Base-by-base conservation (phyloP, 1,284 basidiomycete species). In the Ganoderma meredithae region DNA sequence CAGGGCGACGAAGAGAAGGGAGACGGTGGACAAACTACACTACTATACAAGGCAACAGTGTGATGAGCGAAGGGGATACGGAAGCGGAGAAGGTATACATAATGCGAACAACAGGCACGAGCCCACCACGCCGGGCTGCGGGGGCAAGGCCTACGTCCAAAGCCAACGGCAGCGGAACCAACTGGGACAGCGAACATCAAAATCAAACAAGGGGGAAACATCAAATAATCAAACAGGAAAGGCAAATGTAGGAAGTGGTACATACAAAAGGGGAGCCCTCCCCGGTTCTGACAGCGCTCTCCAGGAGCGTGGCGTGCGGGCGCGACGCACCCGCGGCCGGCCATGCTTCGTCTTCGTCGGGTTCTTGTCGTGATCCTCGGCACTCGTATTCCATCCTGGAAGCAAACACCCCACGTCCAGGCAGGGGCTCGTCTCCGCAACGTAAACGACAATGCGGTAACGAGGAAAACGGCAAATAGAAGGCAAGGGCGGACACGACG, bases 11-110 rank as follows among this genome's bases (percentile, higher is more conserved):
- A 36, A 43, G 64, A 17, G 47, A 33, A 52, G 47, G 44, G 27
- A 25, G 19, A 13, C 1, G 41, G 33, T 40, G 31, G 27, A 52
- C 33, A 15, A 60, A 17, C 47, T n/a, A 43, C 64, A 59, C 47
- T 53, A 65, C 56, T 65, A 53, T 65, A 65, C 64, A 65, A 60
- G 59, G 43, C 33, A 60, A 33, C 55, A 25, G n/a, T 3, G 39
- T 33, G 39, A 36, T 41, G 39, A 55, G 53, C 10, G 39, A n/a
- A 43, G 36, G 53, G 22, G 40, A 62, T 60, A 49, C 13, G 7
- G 27, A 31, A 55, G 27, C 15, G 52, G 52, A 15, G 40, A 36
- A 17, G 17, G 40, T n/a, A 39, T 59, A 59, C 64, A 65, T 65
- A 65, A 55, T 53, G 64, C 15, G 60, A 40, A 47, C 52, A 62